These are phyloP conservation scores for Plasmodium billcollinsi DNA, from an alignment of 169 alveolate genomes.

Conservation along the genomic window DNA sequence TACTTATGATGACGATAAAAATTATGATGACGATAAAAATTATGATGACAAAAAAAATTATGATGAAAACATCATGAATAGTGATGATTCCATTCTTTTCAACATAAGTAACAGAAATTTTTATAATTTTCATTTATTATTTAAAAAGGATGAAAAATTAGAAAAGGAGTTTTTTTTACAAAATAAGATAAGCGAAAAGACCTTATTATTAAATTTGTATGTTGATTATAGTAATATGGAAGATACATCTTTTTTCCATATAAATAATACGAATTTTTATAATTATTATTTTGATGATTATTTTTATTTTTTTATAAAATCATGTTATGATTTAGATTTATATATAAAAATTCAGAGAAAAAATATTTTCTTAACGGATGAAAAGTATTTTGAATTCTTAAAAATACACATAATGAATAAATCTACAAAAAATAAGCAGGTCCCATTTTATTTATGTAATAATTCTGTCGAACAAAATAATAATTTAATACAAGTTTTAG, in stretches of 20 bases:
- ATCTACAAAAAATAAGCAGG: slow-evolving; percentile 11
- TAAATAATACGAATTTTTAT: slow-evolving; percentile 28
- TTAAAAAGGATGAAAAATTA: slow-evolving; percentile 5
- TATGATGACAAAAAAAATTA: neutral
- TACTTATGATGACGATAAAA: neutral
- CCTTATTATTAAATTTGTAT: slow-evolving; percentile 10
- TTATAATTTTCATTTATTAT: slow-evolving; percentile 11
- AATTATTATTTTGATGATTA: slow-evolving; percentile 21
- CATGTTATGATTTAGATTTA: slow-evolving; percentile 7
- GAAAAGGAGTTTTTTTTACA: slow-evolving; percentile 2
- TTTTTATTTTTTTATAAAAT: slow-evolving; percentile 35
- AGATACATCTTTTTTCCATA: slow-evolving; percentile 20
- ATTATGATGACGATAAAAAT: neutral
- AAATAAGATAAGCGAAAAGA: slow-evolving; percentile 16
- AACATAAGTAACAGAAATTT: slow-evolving; percentile 4
- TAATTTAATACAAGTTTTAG: slow-evolving; percentile 11
- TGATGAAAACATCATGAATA: neutral
- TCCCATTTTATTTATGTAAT: slow-evolving; percentile 24
- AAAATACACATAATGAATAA: slow-evolving; percentile 46
- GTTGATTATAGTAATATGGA: slow-evolving; percentile 9
- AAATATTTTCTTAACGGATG: slow-evolving; percentile 13
- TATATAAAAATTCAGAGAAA: slow-evolving; percentile 33
- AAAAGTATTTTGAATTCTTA: slow-evolving; percentile 11
- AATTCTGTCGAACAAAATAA: neutral
- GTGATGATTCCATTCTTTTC: neutral